Evolutionary conservation across 768 basidiomycete genomes (phyloP).

Genomic region (Rhodotorula diobovata): DNA sequence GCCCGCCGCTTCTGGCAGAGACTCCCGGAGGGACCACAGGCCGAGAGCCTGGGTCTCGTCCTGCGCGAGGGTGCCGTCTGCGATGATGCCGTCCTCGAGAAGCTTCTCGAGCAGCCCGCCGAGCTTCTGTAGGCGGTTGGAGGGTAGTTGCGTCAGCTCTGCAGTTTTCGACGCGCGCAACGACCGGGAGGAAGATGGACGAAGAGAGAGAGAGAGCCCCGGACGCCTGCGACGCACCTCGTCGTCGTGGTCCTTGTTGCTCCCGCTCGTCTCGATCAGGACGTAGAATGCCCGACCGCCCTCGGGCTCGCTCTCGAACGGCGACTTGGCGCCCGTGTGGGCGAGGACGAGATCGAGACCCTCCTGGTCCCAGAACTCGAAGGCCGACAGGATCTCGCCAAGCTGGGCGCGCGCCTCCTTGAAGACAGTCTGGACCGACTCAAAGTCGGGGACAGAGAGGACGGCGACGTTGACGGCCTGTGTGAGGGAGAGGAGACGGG

Average conservation of each 20-base stretch:
- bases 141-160: background rate
- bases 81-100: constrained; percentile 68
- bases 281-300: constrained; percentile 79
- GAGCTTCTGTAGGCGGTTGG: constrained; percentile 65
- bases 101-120: constrained; percentile 69
- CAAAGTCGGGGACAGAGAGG: constrained; percentile 78
- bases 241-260: constrained; percentile 85
- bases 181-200: background rate
- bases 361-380: constrained; percentile 89
- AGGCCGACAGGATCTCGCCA: constrained; percentile 93
- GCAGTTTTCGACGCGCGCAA: background rate
- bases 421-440: constrained; percentile 79
- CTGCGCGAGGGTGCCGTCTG: constrained; percentile 86
- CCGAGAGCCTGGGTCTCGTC: constrained; percentile 81
- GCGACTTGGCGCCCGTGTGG: constrained; percentile 66
- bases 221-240: constrained; percentile 56
- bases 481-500: background rate
- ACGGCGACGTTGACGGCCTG: constrained; percentile 84
- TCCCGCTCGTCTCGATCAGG: constrained; percentile 89
- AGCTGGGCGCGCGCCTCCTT: constrained; percentile 72
- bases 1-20: constrained; percentile 81
- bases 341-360: constrained; percentile 66
- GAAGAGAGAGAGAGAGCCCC: background rate
- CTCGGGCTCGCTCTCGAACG: constrained; percentile 67
- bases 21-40: constrained; percentile 87